A percentile compares a stretch with the other conserved stretches of the same genome.
Conservation (phyloP, 2,329 filamentous ascomycete genomes). For the Verticillium nubilum region DNA sequence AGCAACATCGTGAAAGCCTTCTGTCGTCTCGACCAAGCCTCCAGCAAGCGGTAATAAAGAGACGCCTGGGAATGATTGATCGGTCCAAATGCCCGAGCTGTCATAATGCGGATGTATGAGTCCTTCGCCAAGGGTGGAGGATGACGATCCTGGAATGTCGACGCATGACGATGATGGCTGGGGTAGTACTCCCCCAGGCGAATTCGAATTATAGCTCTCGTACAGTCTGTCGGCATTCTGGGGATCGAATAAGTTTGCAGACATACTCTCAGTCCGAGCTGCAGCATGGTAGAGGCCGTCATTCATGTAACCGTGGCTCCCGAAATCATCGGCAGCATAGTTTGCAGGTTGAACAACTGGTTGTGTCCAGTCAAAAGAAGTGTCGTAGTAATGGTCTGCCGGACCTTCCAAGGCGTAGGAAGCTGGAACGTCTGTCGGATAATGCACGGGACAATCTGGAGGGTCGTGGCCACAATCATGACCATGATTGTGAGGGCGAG, state of each 20-base stretch:
- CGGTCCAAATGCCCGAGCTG: background rate
- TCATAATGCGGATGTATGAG: background rate
- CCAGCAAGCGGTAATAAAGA: background rate
- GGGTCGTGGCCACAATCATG: background rate
- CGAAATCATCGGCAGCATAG: background rate
- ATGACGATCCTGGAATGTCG: background rate
- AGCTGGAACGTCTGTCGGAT: background rate
- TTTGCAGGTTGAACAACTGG: background rate
- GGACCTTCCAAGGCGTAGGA: background rate
- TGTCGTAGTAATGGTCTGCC: background rate
- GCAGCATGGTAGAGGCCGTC: background rate
- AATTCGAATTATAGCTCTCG: background rate
- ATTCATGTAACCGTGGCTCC: background rate
- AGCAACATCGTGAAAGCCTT: background rate
- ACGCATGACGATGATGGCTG: background rate
- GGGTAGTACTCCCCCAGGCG: background rate
- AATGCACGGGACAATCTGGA: background rate
- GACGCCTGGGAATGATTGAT: background rate
- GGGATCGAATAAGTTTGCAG: background rate
- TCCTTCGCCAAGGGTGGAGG: background rate
- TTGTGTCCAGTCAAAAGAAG: background rate
- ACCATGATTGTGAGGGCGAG: background rate
- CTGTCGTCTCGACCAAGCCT: background rate
- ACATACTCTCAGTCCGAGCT: background rate
- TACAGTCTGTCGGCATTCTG: background rate